Evolutionary conservation across 345 rosid genomes (phyloP), one percentile per base, ranked within the genome.

Genomic region (Populus alba): DNA sequence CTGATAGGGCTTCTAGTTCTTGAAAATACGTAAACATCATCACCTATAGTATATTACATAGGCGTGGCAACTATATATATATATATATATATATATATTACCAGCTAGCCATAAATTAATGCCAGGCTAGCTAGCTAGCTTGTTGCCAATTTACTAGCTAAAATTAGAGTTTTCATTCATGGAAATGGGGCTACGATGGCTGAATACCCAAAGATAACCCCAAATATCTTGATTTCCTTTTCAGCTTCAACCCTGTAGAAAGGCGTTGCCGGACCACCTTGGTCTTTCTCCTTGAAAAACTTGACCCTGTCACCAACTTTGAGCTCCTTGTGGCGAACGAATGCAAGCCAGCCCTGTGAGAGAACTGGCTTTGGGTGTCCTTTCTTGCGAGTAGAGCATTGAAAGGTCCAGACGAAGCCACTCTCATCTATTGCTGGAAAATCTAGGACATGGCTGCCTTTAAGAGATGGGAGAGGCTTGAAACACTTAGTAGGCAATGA

Each of bases 341-440:
- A 66, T 0, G 35, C 43, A 8, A 29, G 73, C 81, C 81, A 78
- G 0, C 77, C 77, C 55, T 29, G 66, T 37, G 72, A 43, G 27
- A 78, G 63, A 12, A 71, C 75, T 0, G 80, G 80, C 62, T 62
- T 78, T 13, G 0, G 10, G 75, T 62, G 75, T n/a, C 4, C 47
- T 13, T 35, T 51, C 61, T 51, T 37, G 17, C 81, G 81, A 20
- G 45, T 73, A 33, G 43, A 72, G 61, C 70, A 17, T 22, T 4
- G 41, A 10, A 78, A 72, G 10, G 10, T 12, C 81, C 81, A 45
- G 33, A 7, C 33, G 18, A 0, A 55, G 9, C 76, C 81, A 41
- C 41, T 23, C 4, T 71, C 76, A 16, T 72, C 76, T 18, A 27
- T 38, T 22, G 37, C 72, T 0, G 7, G 22, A 47, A 78, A 29